Percentiles rank a stretch among this genome's conserved stretches.
Evolutionary conservation across 2,329 filamentous ascomycete genomes (phyloP).

Genomic region (Metarhizium rileyi): DNA sequence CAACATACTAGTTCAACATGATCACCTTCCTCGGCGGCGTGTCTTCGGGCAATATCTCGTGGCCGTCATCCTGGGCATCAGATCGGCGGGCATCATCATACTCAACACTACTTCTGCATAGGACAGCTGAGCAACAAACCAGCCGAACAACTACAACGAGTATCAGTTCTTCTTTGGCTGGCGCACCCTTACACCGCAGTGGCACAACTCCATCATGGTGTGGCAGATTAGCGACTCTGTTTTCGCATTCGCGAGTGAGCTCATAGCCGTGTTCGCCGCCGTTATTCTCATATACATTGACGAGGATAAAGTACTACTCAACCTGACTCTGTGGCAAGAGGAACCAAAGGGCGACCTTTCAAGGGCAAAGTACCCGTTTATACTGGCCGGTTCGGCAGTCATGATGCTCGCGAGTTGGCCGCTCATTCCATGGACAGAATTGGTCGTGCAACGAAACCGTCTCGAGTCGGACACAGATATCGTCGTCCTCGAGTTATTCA

Average conservation of each 20-base stretch:
- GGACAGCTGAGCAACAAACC: slow-evolving; percentile 8
- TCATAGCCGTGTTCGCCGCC: slow-evolving; percentile 4
- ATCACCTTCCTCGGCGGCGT: slow-evolving; percentile 11
- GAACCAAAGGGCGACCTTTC: neutral
- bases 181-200: slow-evolving; percentile 9
- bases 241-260: neutral
- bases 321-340: neutral
- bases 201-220: slow-evolving; percentile 12
- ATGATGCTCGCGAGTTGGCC: slow-evolving; percentile 10
- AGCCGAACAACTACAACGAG: slow-evolving; percentile 8
- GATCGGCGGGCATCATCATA: slow-evolving; percentile 10
- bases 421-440: slow-evolving; percentile 11
- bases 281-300: slow-evolving; percentile 4
- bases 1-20: slow-evolving; percentile 11
- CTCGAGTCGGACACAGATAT: slow-evolving; percentile 10
- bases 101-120: slow-evolving; percentile 12
- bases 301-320: neutral
- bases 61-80: slow-evolving; percentile 9
- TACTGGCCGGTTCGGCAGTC: slow-evolving; percentile 6
- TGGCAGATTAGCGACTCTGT: slow-evolving; percentile 10
- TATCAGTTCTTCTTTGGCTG: slow-evolving; percentile 14
- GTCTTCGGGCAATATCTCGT: slow-evolving; percentile 9
- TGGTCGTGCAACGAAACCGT: slow-evolving; percentile 10
- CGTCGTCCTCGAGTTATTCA: slow-evolving; percentile 10
- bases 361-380: slow-evolving; percentile 7